Evolutionary conservation across 768 basidiomycete species (phyloP), one percentile per base, ranked within the genome.

Genomic region (Trametes coccinea): DNA sequence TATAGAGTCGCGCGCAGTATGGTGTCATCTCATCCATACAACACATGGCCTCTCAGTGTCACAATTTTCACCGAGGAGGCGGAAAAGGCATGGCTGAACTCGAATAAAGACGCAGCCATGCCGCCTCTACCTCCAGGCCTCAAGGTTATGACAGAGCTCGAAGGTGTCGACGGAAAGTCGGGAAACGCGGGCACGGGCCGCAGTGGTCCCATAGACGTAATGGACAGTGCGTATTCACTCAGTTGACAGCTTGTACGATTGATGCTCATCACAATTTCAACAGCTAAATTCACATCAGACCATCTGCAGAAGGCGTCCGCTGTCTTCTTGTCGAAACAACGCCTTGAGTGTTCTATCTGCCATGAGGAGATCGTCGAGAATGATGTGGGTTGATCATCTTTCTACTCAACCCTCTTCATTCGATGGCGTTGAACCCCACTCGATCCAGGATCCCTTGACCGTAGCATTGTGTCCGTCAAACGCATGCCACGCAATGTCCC

Each of bases 51-150:
- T 0, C 76, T 94, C 37, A 87, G 86, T 60, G 82, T 92, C 66
- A 89, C 88, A 66, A 71, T 93, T 5, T 94, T 93, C 73, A 86
- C 86, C 2, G 73, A 79, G 44, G 83, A 87, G 56, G 87, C 86
- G 11, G 77, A 79, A 17, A 78, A 78, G 57, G 70, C 72, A 4
- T 92, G 90, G 88, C 66, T 78, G 13, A 71, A 70, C 13, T 75
- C 78, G 9, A 60, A 65, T 4, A 56, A 53, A 41, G 51, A 70
- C 7, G 52, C 47, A 22, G 49, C 55, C 13, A 58, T 70, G 22
- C 70, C 77, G 3, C 76, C 78, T 5, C 75, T 86, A 45, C 87
- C 87, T 11, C 72, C 63, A 22, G 85, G 85, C 0, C 84, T 88
- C 60, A 81, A 77, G 4, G 80, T 68, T 46, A 66, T 73, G 5